Evolutionary conservation across 1,284 basidiomycete species (phyloP).

Genomic region (Ceratobasidium sp.): DNA sequence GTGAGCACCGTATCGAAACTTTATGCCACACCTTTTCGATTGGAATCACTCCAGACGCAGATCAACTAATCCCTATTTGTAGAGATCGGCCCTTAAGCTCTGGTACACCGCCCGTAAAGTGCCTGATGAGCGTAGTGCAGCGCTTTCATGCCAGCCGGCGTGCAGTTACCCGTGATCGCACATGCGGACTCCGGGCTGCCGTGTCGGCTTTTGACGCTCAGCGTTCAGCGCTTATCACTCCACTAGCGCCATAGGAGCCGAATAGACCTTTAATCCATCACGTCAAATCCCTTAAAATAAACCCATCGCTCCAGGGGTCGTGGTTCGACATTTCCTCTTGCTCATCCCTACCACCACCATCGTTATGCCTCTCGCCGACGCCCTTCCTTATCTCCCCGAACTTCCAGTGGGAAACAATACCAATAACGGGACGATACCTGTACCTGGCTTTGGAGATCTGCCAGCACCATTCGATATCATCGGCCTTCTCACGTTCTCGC

Average conservation of each 20-base stretch:
- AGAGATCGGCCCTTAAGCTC: no score
- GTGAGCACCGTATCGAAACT: no score
- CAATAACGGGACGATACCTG: constrained; percentile 20
- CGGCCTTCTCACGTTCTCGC: constrained; percentile 35
- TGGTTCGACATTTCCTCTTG: not conserved
- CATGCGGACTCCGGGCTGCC: not conserved
- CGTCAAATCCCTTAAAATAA: constrained; percentile 10
- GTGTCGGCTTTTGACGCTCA: not conserved
- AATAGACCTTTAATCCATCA: constrained; percentile 3
- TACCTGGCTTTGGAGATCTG: constrained; percentile 23
- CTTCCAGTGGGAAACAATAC: constrained; percentile 22
- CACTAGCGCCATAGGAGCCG: not conserved
- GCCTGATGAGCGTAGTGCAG: no score
- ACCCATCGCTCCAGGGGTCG: not conserved
- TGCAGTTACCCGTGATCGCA: no score
- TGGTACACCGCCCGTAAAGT: no score
- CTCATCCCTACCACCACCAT: not conserved
- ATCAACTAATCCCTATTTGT: no score
- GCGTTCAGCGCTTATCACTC: not conserved
- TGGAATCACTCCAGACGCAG: no score
- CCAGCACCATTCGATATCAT: constrained; percentile 37
- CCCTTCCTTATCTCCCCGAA: constrained; percentile 22
- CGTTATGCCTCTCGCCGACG: constrained; percentile 29
- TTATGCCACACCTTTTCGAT: no score
- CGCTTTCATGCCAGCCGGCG: no score